phyloP scores from a whole-genome alignment of 2,329 filamentous ascomycete genomes.

The Niveomyces coronatus region DNA sequence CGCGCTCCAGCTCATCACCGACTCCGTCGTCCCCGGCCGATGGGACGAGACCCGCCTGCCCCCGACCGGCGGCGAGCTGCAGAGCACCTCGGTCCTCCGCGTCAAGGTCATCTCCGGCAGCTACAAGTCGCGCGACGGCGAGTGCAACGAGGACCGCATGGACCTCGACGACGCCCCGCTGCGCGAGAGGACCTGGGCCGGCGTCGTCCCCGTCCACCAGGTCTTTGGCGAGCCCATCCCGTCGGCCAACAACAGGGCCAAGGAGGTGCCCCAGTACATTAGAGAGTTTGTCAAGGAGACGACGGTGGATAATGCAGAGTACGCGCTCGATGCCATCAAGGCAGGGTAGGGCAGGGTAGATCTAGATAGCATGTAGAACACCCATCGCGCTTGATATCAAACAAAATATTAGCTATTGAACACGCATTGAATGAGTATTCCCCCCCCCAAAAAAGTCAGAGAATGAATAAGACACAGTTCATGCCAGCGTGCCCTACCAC shows the following conservation, averaged over 20 bases:
- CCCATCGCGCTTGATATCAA: too few relatives aligned
- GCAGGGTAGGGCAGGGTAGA: slow-evolving; percentile 20
- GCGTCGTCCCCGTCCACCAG: slow-evolving; percentile 52
- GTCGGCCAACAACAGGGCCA: slow-evolving; percentile 46
- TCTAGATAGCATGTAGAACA: too few relatives aligned
- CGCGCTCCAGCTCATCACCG: slow-evolving; percentile 69
- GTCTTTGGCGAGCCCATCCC: slow-evolving; percentile 53
- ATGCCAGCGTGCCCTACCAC: slow-evolving; percentile 61
- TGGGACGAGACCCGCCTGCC: slow-evolving; percentile 62
- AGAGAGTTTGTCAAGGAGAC: slow-evolving; percentile 14
- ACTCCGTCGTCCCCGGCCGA: slow-evolving; percentile 57
- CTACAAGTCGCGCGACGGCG: slow-evolving; percentile 61
- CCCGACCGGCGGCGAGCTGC: slow-evolving; percentile 63
- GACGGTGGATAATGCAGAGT: slow-evolving; percentile 4
- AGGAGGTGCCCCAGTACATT: slow-evolving; percentile 51
- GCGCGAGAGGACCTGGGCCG: slow-evolving; percentile 40
- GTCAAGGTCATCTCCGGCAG: slow-evolving; percentile 61
- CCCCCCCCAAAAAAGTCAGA: too few relatives aligned
- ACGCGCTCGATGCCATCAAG: slow-evolving; percentile 26
- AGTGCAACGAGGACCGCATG: slow-evolving; percentile 43
- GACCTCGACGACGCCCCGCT: slow-evolving; percentile 36
- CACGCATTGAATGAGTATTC: too few relatives aligned
- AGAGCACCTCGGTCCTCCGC: slow-evolving; percentile 61
- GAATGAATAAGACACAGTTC: too few relatives aligned
- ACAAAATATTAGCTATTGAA: too few relatives aligned